Percentiles rank a stretch among this genome's conserved stretches.
These are phyloP conservation scores for Nothophytophthora sp. DNA, from an alignment of 352 stramenopile genomes.

Conservation along the genomic window DNA sequence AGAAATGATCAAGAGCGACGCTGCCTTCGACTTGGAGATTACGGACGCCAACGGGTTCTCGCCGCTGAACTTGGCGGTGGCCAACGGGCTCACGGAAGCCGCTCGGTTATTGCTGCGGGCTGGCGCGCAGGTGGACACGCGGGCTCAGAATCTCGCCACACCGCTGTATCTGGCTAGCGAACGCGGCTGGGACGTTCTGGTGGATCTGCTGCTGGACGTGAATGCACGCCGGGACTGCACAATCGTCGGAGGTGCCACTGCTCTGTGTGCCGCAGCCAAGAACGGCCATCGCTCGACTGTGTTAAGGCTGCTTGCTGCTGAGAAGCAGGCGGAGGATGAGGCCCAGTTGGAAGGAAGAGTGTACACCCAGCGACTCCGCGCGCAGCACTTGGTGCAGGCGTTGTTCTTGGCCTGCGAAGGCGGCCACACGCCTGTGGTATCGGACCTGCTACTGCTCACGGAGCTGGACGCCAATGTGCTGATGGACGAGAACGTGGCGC, in stretches of 20 bases:
- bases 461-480: conserved; percentile 66
- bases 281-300: conserved; percentile 68
- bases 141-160: conserved; percentile 62
- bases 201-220: conserved; percentile 55
- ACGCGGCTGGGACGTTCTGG: conserved; percentile 70
- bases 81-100: conserved; percentile 52
- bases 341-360: background rate
- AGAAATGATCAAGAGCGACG: conserved; percentile 13
- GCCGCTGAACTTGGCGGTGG: conserved; percentile 58
- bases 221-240: conserved; percentile 44
- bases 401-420: conserved; percentile 83
- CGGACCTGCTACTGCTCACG: conserved; percentile 56
- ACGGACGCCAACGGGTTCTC: conserved; percentile 67
- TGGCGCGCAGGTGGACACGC: conserved; percentile 62
- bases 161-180: conserved; percentile 81
- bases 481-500: conserved; percentile 80
- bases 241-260: conserved; percentile 56
- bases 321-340: conserved; percentile 20
- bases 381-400: conserved; percentile 50
- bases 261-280: conserved; percentile 77
- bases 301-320: conserved; percentile 48
- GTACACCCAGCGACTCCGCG: conserved; percentile 4
- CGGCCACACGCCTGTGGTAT: conserved; percentile 63
- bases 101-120: conserved; percentile 43
- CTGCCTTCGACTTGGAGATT: conserved; percentile 47